Evolutionary conservation across 2,329 filamentous ascomycete species (phyloP).

Genomic region (Phoma sp.): DNA sequence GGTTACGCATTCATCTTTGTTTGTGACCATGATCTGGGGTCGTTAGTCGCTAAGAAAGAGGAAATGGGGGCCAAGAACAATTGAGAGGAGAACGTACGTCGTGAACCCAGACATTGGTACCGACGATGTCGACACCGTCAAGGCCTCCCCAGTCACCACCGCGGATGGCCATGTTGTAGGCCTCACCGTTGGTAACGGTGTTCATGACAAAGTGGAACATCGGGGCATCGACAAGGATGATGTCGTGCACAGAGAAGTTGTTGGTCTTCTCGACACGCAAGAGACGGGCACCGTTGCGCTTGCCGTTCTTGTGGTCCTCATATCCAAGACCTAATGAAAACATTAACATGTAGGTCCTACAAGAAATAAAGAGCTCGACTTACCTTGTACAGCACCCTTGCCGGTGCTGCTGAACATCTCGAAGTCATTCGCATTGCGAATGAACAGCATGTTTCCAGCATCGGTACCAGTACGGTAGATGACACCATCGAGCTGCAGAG

Average conservation of each 20-base stretch:
- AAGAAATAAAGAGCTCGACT: background rate
- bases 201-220: conserved; percentile 60
- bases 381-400: conserved; percentile 59
- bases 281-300: conserved; percentile 52
- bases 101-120: conserved; percentile 63
- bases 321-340: conserved; percentile 49
- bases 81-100: conserved; percentile 45
- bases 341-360: background rate
- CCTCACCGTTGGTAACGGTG: conserved; percentile 59
- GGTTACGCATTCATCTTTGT: conserved; percentile 68
- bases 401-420: conserved; percentile 62
- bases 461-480: conserved; percentile 60
- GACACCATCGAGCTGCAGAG: conserved; percentile 60
- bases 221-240: conserved; percentile 58
- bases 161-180: conserved; percentile 63
- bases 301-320: conserved; percentile 54
- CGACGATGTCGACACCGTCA: conserved; percentile 64
- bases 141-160: conserved; percentile 60
- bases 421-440: conserved; percentile 59
- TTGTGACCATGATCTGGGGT: conserved; percentile 60
- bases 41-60: background rate
- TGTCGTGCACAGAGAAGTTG: conserved; percentile 58
- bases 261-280: conserved; percentile 54
- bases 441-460: conserved; percentile 61
- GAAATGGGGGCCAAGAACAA: background rate